A percentile compares a stretch with the other conserved stretches of the same genome.
These are phyloP conservation scores for Barnettozyma pratensis DNA, from an alignment of 805 yeast species.

Conservation along the genomic window DNA sequence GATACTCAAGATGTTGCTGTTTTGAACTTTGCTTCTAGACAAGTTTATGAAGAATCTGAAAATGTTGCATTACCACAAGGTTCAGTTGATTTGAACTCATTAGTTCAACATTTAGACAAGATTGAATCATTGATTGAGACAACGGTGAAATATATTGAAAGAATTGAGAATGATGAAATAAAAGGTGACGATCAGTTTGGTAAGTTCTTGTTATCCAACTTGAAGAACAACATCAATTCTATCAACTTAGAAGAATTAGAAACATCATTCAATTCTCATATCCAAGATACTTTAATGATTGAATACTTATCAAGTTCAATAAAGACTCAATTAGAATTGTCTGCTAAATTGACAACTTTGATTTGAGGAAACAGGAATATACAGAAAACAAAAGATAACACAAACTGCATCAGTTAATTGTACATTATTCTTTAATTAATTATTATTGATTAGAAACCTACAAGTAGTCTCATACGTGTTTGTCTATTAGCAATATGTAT, in stretches of 20 bases:
- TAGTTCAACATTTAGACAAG: constrained; percentile 40
- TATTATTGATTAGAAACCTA: too few relatives aligned
- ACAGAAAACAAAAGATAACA: not conserved
- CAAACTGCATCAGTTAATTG: not conserved
- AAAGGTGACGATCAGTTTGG: constrained; percentile 57
- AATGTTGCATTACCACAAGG: constrained; percentile 27
- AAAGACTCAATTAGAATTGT: constrained; percentile 76
- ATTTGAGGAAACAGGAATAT: constrained; percentile 21
- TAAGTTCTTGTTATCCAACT: constrained; percentile 54
- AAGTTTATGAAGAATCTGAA: constrained; percentile 24
- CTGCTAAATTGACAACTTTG: constrained; percentile 65
- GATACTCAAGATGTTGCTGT: constrained; percentile 56
- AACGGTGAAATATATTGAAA: constrained; percentile 43
- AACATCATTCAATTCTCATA: constrained; percentile 59
- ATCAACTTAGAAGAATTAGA: constrained; percentile 44
- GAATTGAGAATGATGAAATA: constrained; percentile 36
- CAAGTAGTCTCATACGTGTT: too few relatives aligned
- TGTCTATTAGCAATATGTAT: too few relatives aligned
- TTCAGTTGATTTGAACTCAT: constrained; percentile 40
- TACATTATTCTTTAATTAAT: not conserved
- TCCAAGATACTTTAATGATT: constrained; percentile 76
- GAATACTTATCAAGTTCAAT: constrained; percentile 80
- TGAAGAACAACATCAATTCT: constrained; percentile 46
- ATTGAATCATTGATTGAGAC: constrained; percentile 44
- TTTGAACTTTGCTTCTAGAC: constrained; percentile 41